Evolutionary conservation across 257 asterid species (phyloP), one percentile per base, ranked within the genome.

Genomic region (Penstemon newberryi): DNA sequence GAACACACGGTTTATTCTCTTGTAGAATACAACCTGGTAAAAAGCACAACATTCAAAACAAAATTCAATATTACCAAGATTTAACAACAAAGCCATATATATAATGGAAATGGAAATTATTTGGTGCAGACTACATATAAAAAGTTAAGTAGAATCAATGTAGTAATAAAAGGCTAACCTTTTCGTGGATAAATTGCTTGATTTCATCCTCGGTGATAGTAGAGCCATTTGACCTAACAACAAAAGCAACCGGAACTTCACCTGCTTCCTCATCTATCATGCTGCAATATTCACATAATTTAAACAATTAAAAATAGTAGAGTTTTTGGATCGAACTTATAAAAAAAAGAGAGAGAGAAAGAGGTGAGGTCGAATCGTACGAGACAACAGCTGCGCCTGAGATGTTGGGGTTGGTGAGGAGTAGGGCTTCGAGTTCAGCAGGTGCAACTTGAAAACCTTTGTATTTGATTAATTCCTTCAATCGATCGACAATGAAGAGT

Each of bases 391-490:
- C 98, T 37, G 94, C 97, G 58, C 87, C 98, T 0, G 94, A 88
- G 70, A 93, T 78, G 66, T 33, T 5, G 37, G 95, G 94, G 52
- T 93, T 89, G 39, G 71, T 81, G 71, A 93, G 82, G 8, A 93
- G 87, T 8, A 93, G 77, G 68, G 97, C 96, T 72, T 93, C 98
- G 12, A 93, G 60, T 66, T 93, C 98, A 12, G 98, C 98, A 0
- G 98, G 98, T 0, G 98, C 97, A 5, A 92, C 96, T 73, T 90
- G 98, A 65, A 85, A 93, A 0, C 96, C 98, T 77, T 93, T 90
- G 84, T 90, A 88, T 53, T 88, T 90, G 55, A 93, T 90, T 4
- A 93, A 52, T 74, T 93, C 98, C 56, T 90, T 93, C 36, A 88
- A 70, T 0, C 98, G 86, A 62, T 93, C 98, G 2, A 93, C 97